These are phyloP conservation scores for Tilletiopsis washingtonensis DNA, from an alignment of 1,284 basidiomycete species.

Conservation along the genomic window DNA sequence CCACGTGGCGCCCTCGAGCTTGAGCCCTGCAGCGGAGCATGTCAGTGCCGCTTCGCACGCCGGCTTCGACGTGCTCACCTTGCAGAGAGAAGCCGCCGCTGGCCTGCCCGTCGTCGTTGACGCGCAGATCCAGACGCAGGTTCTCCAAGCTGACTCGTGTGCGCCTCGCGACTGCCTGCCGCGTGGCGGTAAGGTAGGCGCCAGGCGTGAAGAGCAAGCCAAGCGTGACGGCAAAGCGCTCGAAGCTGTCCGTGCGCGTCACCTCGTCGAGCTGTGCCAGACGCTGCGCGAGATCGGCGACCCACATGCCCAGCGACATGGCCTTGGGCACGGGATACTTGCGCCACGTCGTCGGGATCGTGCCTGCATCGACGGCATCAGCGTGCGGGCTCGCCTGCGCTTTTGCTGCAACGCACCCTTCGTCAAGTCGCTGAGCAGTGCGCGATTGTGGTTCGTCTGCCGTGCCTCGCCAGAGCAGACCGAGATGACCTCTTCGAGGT, in stretches of 20 bases:
- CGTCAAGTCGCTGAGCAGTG: conserved; percentile 29
- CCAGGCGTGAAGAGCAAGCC: conserved; percentile 36
- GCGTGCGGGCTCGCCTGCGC: background rate
- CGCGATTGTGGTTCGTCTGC: conserved; percentile 39
- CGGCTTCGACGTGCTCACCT: too few relatives aligned
- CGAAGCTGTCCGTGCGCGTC: conserved; percentile 17
- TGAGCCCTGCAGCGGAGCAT: conserved; percentile 13
- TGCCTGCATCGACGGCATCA: conserved; percentile 4
- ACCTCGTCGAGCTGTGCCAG: conserved; percentile 22
- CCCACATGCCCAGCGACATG: conserved; percentile 34
- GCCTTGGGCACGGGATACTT: conserved; percentile 26
- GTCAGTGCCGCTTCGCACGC: background rate
- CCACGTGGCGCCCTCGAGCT: conserved; percentile 39
- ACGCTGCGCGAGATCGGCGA: conserved; percentile 31
- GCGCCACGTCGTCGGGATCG: conserved; percentile 32
- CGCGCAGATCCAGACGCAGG: conserved; percentile 21
- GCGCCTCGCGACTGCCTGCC: conserved; percentile 37
- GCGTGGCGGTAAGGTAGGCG: conserved; percentile 43
- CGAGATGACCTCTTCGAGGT: conserved; percentile 29
- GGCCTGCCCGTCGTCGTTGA: conserved; percentile 22
- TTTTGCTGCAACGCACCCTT: conserved; percentile 13
- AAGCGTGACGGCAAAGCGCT: conserved; percentile 30
- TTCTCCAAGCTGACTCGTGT: conserved; percentile 33
- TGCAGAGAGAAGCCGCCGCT: background rate
- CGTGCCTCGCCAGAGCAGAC: conserved; percentile 25